Evolutionary conservation across 1,139 yeast genomes (phyloP).

Genomic region (Hemisphaericaspora xylanilytica): DNA sequence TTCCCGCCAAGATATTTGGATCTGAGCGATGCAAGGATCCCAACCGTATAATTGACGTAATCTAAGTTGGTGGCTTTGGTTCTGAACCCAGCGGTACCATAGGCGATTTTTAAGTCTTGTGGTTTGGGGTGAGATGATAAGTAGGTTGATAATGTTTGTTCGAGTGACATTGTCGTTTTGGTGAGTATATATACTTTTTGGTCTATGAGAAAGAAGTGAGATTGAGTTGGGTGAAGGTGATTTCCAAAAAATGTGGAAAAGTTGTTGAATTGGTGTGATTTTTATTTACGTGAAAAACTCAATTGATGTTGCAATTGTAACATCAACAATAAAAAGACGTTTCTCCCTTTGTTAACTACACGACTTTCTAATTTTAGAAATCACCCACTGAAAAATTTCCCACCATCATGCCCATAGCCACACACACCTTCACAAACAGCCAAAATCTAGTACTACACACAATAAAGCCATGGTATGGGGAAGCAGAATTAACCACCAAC

Average conservation of each 20-base stretch:
- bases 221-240: background rate
- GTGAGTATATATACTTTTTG: too few species aligned
- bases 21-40: slow-evolving; percentile 77
- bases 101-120: slow-evolving; percentile 47
- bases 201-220: too few species aligned
- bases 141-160: slow-evolving; percentile 11
- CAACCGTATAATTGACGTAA: slow-evolving; percentile 82
- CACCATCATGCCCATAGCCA: too few species aligned
- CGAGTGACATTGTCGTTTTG: slow-evolving; percentile 13
- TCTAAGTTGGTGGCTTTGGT: slow-evolving; percentile 69
- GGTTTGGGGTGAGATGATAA: slow-evolving; percentile 44
- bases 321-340: background rate
- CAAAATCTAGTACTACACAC: too few species aligned
- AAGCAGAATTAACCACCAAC: slow-evolving; percentile 3
- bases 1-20: slow-evolving; percentile 68
- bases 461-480: slow-evolving; percentile 1
- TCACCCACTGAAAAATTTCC: too few species aligned
- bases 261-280: background rate
- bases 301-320: background rate
- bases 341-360: background rate
- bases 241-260: background rate
- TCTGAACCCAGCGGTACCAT: slow-evolving; percentile 98
- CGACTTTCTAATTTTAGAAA: slow-evolving; percentile 1
- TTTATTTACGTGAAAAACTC: too few species aligned
- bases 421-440: too few species aligned